A percentile compares a stretch with the other conserved stretches of the same genome.
Evolutionary conservation across 2,329 filamentous ascomycete genomes (phyloP).

Genomic region (Penicillium sp.): DNA sequence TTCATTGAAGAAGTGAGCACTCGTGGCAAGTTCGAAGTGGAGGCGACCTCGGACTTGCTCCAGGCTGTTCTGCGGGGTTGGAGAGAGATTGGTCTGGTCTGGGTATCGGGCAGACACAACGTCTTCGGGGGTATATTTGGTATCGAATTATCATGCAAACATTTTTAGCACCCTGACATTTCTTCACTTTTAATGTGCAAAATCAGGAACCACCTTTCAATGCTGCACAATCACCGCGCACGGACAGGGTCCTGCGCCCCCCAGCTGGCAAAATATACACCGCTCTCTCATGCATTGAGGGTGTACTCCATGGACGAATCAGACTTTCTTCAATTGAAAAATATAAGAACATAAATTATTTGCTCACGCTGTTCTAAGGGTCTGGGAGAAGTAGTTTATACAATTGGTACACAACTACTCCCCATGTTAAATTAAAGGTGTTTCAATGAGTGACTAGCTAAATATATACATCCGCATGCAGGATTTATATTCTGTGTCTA

Average conservation of each 20-base stretch:
- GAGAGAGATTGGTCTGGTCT: not conserved
- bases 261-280: constrained; percentile 8
- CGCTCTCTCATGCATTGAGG: not conserved
- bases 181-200: not conserved
- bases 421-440: not conserved
- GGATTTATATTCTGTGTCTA: no score
- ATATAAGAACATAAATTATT: not conserved
- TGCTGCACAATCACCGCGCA: constrained; percentile 1
- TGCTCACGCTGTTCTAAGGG: no score
- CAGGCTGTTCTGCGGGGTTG: constrained; percentile 6
- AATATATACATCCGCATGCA: not conserved
- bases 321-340: not conserved
- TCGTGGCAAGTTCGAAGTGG: constrained; percentile 3
- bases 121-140: not conserved
- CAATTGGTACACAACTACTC: not conserved
- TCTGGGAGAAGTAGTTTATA: not conserved
- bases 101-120: not conserved
- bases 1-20: constrained; percentile 27
- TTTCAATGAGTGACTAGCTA: not conserved
- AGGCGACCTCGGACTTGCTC: not conserved
- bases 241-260: constrained; percentile 9
- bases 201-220: constrained; percentile 4
- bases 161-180: not conserved
- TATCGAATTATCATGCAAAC: not conserved
- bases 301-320: not conserved